Base-by-base conservation (phyloP, 2,329 filamentous ascomycete species). In the Ophiostoma fasciatum region DNA sequence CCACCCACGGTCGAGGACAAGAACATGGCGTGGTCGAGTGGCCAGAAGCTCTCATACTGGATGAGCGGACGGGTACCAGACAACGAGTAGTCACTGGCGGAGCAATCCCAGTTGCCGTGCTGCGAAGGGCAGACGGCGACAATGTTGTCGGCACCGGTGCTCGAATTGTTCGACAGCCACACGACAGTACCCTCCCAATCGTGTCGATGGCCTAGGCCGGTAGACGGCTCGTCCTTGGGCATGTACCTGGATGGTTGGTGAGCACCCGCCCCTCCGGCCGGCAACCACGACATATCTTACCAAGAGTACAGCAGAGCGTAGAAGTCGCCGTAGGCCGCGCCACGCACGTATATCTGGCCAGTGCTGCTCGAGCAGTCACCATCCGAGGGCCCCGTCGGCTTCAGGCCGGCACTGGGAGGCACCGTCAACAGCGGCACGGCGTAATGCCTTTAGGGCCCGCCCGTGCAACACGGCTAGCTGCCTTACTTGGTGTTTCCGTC, bases 401-500 rank as follows among this genome's bases (percentile, higher is more conserved):
- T n/a, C n/a, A n/a, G n/a, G n/a, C n/a, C n/a, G n/a, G n/a, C n/a
- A n/a, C n/a, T n/a, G n/a, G n/a, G n/a, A n/a, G n/a, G n/a, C n/a
- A n/a, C n/a, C n/a, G n/a, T n/a, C n/a, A n/a, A n/a, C n/a, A n/a
- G n/a, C n/a, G n/a, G n/a, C n/a, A n/a, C n/a, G n/a, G n/a, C n/a
- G n/a, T n/a, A n/a, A n/a, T n/a, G n/a, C n/a, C n/a, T n/a, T n/a
- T n/a, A n/a, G n/a, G n/a, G n/a, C n/a, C n/a, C n/a, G n/a, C n/a
- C n/a, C n/a, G n/a, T n/a, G n/a, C n/a, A n/a, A n/a, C n/a, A n/a
- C n/a, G n/a, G n/a, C n/a, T n/a, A n/a, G n/a, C n/a, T n/a, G n/a
- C n/a, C n/a, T n/a, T n/a, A n/a, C n/a, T 62, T 59, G 13, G 66
- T 74, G 45, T 77, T 61, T 3, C 73, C 74, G 0, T 55, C 51